These are phyloP conservation scores for Aspergillus alliaceus DNA, from an alignment of 2,329 filamentous ascomycete species.

Conservation along the genomic window DNA sequence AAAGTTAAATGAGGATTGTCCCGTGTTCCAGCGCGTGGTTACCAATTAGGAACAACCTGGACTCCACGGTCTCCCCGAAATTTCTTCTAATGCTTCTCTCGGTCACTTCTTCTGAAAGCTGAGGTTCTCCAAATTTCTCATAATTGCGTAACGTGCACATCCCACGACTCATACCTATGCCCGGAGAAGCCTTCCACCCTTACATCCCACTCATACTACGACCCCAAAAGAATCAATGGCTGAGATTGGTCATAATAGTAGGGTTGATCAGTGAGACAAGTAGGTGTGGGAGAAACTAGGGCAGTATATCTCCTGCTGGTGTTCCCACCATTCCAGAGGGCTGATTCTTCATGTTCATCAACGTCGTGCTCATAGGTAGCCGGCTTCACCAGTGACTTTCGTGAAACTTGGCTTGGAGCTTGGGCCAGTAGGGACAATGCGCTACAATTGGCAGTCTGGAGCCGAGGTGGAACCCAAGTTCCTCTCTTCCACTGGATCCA, in stretches of 20 bases:
- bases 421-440: neutral
- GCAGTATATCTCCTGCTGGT: neutral
- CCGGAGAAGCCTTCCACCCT: neutral
- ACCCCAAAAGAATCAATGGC: neutral
- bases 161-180: too few species aligned
- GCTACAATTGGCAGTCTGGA: slow-evolving; percentile 7
- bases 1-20: slow-evolving; percentile 19
- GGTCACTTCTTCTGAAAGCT: too few species aligned
- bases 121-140: too few species aligned
- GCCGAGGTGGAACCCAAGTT: slow-evolving; percentile 4
- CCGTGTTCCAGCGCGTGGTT: slow-evolving; percentile 18
- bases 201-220: neutral
- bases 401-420: slow-evolving; percentile 4
- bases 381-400: slow-evolving; percentile 4
- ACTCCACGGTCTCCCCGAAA: too few species aligned
- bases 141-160: too few species aligned
- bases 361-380: neutral
- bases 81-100: too few species aligned
- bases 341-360: neutral
- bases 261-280: slow-evolving; percentile 1
- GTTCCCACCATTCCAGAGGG: neutral
- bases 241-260: neutral
- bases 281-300: neutral
- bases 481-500: neutral
- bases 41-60: slow-evolving; percentile 11